Conservation (phyloP, 345 rosid species). For the Ceriops zippeliana region DNA sequence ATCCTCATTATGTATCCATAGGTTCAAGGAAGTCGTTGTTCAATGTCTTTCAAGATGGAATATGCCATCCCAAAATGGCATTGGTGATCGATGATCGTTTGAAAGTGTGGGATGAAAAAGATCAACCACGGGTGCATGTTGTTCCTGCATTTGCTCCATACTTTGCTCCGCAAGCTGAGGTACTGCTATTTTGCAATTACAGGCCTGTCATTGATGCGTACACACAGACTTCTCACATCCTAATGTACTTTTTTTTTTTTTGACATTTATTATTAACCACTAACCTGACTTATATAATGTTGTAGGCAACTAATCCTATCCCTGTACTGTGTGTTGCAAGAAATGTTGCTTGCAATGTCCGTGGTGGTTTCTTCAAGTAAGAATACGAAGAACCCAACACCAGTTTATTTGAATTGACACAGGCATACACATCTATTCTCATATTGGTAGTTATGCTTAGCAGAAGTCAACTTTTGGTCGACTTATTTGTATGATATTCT, state of each 20-base stretch:
- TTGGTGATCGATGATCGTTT: slow-evolving; percentile 94
- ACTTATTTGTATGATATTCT: slow-evolving; percentile 20
- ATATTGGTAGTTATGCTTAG: slow-evolving; percentile 8
- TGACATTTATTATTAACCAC: slow-evolving; percentile 3
- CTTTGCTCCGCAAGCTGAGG: slow-evolving; percentile 97
- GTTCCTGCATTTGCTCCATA: slow-evolving; percentile 99
- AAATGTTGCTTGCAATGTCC: slow-evolving; percentile 94
- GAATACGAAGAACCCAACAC: slow-evolving; percentile 6
- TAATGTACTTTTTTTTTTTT: no score
- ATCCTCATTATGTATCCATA: slow-evolving; percentile 22
- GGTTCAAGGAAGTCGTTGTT: slow-evolving; percentile 79
- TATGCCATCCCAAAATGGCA: slow-evolving; percentile 96
- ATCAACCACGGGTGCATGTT: slow-evolving; percentile 95
- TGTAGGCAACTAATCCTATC: slow-evolving; percentile 67
- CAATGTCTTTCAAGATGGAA: slow-evolving; percentile 86
- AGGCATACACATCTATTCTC: not conserved
- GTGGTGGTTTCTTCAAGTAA: slow-evolving; percentile 98
- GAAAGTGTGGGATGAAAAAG: slow-evolving; percentile 98
- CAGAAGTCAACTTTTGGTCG: slow-evolving; percentile 13
- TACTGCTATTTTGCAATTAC: slow-evolving; percentile 25
- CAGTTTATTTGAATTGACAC: not conserved
- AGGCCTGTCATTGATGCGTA: not conserved
- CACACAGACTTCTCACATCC: not conserved
- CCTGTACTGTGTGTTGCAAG: slow-evolving; percentile 89
- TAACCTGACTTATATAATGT: slow-evolving; percentile 27